Evolutionary conservation across 768 basidiomycete genomes (phyloP).

Genomic region (Hygrophoropsis aurantiaca): DNA sequence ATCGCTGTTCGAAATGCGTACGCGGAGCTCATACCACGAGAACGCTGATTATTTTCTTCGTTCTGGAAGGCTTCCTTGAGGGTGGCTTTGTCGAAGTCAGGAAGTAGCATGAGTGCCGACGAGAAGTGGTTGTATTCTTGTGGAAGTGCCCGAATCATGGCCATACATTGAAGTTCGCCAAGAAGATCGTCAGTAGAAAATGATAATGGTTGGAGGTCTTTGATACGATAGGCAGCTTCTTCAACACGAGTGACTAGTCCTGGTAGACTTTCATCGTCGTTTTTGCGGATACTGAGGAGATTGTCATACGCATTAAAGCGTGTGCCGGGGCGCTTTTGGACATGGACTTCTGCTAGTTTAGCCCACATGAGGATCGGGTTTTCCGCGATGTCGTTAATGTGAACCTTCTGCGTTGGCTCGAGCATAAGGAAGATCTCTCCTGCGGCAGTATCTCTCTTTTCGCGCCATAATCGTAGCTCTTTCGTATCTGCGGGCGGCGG

Average conservation of each 20-base stretch:
- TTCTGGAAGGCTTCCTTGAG: background rate
- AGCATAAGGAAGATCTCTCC: too few species aligned
- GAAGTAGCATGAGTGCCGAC: constrained; percentile 9
- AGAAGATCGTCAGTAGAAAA: background rate
- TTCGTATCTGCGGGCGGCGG: too few species aligned
- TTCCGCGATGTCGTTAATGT: background rate
- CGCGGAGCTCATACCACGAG: too few species aligned
- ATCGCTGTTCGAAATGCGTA: background rate
- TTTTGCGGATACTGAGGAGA: constrained; percentile 10
- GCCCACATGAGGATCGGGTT: background rate
- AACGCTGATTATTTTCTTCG: background rate
- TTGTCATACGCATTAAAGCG: constrained; percentile 7
- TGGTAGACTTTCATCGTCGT: constrained; percentile 1
- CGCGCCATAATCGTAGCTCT: too few species aligned
- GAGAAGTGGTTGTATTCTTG: constrained; percentile 9
- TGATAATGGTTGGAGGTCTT: background rate
- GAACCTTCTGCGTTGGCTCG: background rate
- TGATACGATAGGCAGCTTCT: constrained; percentile 3
- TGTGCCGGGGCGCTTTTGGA: background rate
- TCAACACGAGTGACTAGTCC: background rate
- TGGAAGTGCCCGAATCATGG: constrained; percentile 9
- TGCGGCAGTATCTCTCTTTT: too few species aligned
- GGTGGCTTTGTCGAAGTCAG: constrained; percentile 2
- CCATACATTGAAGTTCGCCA: constrained; percentile 7
- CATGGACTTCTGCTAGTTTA: background rate